These are phyloP conservation scores for Nitzschia sp. DNA, from an alignment of 108 stramenopile species.

Conservation along the genomic window DNA sequence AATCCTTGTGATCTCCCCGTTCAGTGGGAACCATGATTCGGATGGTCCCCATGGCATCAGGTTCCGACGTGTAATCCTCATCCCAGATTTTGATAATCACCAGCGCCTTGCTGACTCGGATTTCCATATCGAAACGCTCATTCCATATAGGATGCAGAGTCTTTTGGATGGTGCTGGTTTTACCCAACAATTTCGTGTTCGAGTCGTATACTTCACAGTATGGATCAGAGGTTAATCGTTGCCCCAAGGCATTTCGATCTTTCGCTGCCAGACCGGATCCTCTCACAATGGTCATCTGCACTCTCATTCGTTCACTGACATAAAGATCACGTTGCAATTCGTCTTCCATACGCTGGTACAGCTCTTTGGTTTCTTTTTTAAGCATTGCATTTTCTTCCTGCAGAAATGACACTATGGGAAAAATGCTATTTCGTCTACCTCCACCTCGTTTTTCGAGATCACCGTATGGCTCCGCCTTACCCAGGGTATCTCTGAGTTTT, in stretches of 20 bases:
- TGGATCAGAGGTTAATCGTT: constrained; percentile 38
- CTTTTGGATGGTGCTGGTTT: constrained; percentile 30
- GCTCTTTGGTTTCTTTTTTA: too few relatives aligned
- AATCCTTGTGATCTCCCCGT: not conserved
- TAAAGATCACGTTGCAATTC: too few relatives aligned
- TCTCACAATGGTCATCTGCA: constrained; percentile 4
- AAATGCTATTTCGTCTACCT: too few relatives aligned
- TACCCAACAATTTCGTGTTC: constrained; percentile 18
- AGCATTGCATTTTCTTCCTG: too few relatives aligned
- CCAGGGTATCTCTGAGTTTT: too few relatives aligned
- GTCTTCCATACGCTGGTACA: too few relatives aligned
- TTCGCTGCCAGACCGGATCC: constrained; percentile 33
- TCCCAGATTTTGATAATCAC: constrained; percentile 30
- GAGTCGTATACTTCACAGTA: constrained; percentile 25
- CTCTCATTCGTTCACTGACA: not conserved
- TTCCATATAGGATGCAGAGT: constrained; percentile 40
- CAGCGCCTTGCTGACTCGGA: not conserved
- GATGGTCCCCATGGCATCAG: constrained; percentile 39
- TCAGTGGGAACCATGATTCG: not conserved
- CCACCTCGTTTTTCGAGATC: too few relatives aligned
- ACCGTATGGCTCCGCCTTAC: too few relatives aligned
- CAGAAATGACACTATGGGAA: too few relatives aligned
- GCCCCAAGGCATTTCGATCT: constrained; percentile 36
- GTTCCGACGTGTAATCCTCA: constrained; percentile 10
- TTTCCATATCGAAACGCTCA: constrained; percentile 6